Evolutionary conservation across 2,329 filamentous ascomycete genomes (phyloP).

Genomic region (Ilyonectria mors-panacis): DNA sequence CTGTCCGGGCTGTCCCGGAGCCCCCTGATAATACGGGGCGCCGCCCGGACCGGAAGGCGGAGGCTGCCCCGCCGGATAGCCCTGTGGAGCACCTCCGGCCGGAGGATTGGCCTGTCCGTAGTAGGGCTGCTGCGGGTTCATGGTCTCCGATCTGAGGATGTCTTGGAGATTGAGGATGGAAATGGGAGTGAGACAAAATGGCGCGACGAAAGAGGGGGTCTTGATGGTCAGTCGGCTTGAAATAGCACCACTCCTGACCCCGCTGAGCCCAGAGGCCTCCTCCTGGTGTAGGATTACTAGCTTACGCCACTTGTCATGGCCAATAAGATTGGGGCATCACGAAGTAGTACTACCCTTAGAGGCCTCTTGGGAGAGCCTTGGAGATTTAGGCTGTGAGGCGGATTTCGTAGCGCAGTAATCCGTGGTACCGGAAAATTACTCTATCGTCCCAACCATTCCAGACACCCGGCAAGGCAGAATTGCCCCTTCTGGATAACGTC

Average conservation of each 20-base stretch:
- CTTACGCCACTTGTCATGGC: neutral
- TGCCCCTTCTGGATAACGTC: neutral
- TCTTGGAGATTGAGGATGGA: neutral
- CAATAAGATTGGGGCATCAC: neutral
- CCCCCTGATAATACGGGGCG: constrained; percentile 32
- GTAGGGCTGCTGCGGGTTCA: constrained; percentile 39
- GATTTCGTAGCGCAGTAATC: neutral
- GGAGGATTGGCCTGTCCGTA: constrained; percentile 36
- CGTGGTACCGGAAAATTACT: neutral
- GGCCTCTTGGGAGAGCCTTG: neutral
- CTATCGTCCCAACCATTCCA: neutral
- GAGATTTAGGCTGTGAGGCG: neutral
- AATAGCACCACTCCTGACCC: neutral
- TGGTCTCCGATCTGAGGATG: neutral
- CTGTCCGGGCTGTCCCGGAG: constrained; percentile 27
- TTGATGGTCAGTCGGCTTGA: neutral
- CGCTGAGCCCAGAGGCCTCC: constrained; percentile 1
- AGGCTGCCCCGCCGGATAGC: constrained; percentile 33
- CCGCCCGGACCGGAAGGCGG: constrained; percentile 3
- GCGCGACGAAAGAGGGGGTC: constrained; percentile 3
- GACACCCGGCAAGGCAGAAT: neutral
- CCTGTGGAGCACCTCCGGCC: constrained; percentile 19
- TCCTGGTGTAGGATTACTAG: neutral
- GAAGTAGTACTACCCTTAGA: neutral
- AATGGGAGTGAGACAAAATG: neutral